Evolutionary conservation across 1,139 yeast genomes (phyloP), one percentile per base, ranked within the genome.

Genomic region (Yamadazyma epiphylla): DNA sequence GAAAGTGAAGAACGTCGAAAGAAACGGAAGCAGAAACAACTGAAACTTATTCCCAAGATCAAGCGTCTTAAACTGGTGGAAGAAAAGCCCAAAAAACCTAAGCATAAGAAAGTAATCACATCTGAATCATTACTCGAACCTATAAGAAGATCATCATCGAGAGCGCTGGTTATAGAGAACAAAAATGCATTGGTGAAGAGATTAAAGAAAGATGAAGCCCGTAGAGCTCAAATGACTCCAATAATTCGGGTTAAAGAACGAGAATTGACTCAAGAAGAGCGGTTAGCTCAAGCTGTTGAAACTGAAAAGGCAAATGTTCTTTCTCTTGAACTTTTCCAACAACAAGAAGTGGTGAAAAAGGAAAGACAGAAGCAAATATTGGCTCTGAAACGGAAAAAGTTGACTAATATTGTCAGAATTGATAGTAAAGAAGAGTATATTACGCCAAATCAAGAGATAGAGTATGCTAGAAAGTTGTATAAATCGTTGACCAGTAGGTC

Each of bases 341-440:
- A 89, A 45, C 91, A 86, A 51, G 98, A 91, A 53, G 67, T 83
- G 26, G 81, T 78, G 27, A 82, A 86, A 48, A 87, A 86, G 53
- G 81, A 81, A 52, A 73, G 74, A 32, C 89, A 89, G 49, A 64
- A 89, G 35, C 87, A 82, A 25, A 62, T 84, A 38, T 74, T 85
- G 54, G 66, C 77, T 37, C 81, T 83, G 51, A 75, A 71, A 43
- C 72, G 89, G 37, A 63, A 65, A 20, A 78, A 74, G 39, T 58
- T 85, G 41, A 64, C 60, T 1, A 70, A 81, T 35, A 75, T 80
- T 5, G 49, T 85, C 11, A 60, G 86, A 29, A 60, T 70, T 26
- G 50, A 59, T 6, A 70, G 80, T 30, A 48, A 53, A 26, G 71
- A 65, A 30, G 48, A 58, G 3, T 58, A 38, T 28, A 55, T 67